These are phyloP conservation scores for Neurospora intermedia DNA, from an alignment of 495 filamentous ascomycete species.

Conservation along the genomic window DNA sequence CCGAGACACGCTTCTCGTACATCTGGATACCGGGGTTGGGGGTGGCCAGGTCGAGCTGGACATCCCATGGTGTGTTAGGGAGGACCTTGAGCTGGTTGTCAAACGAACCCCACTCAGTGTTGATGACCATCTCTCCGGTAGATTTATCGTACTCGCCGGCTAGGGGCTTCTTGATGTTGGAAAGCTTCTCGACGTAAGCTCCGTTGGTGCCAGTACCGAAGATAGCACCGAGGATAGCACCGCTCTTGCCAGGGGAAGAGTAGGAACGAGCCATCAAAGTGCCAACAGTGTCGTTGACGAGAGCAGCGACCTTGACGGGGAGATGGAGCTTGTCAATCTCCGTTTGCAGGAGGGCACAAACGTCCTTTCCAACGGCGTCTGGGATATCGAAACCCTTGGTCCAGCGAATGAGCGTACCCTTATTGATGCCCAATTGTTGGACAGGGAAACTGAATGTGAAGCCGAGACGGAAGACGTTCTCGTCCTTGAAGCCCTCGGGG, in stretches of 20 bases:
- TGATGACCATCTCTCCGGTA: conserved; percentile 92
- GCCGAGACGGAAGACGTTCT: conserved; percentile 78
- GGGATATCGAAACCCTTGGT: conserved; percentile 96
- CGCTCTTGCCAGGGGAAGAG: conserved; percentile 77
- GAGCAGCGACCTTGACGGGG: conserved; percentile 82
- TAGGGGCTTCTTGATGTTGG: conserved; percentile 56
- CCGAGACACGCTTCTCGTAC: conserved; percentile 96
- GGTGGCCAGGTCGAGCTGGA: conserved; percentile 62
- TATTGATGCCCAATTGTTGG: conserved; percentile 86
- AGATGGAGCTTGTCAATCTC: conserved; percentile 82
- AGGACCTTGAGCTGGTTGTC: conserved; percentile 85
- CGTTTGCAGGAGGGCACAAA: conserved; percentile 78
- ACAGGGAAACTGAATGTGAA: conserved; percentile 99
- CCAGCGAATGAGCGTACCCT: conserved; percentile 86
- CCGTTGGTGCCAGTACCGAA: conserved; percentile 94
- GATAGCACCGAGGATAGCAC: conserved; percentile 83
- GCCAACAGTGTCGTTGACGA: conserved; percentile 96
- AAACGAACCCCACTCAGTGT: conserved; percentile 97
- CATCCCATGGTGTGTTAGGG: conserved; percentile 77
- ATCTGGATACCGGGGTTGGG: conserved; percentile 95
- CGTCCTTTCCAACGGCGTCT: conserved; percentile 87
- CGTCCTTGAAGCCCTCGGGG: conserved; percentile 43
- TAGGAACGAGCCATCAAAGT: conserved; percentile 97
- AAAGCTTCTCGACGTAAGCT: conserved; percentile 73
- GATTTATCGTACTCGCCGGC: conserved; percentile 61